A percentile compares a stretch with the other conserved stretches of the same genome.
phyloP scores from a whole-genome alignment of 345 rosid species.

The Clausena lansium region DNA sequence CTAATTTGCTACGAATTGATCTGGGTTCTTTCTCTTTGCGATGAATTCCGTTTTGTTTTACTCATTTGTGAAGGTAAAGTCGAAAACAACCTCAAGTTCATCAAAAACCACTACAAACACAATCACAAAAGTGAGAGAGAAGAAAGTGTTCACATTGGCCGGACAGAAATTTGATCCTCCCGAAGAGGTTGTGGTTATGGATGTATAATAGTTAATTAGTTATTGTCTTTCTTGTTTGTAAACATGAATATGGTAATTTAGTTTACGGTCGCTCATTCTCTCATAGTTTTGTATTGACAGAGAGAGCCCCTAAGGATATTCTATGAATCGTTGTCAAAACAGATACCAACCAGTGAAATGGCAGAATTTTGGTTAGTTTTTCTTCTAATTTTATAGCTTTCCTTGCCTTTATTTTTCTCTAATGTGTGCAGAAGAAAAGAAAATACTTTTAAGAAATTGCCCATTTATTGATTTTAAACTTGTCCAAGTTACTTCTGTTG shows the following conservation, averaged over 20 bases:
- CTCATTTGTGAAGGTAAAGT: conserved; percentile 52
- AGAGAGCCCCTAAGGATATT: conserved; percentile 95
- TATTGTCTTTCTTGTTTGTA: conserved; percentile 8
- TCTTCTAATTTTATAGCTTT: conserved; percentile 10
- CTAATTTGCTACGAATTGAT: conserved; percentile 7
- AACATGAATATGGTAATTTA: neutral
- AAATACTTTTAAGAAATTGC: neutral
- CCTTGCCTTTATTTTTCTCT: neutral
- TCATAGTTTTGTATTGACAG: conserved; percentile 36
- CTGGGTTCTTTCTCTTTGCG: neutral
- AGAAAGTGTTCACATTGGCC: conserved; percentile 77
- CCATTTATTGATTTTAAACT: neutral
- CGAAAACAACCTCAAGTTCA: conserved; percentile 44
- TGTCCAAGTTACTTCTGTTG: neutral
- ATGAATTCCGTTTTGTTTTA: conserved; percentile 22
- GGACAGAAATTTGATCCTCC: conserved; percentile 92
- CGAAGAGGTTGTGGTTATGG: conserved; percentile 79
- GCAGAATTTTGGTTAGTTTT: conserved; percentile 85
- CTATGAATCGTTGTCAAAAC: conserved; percentile 80
- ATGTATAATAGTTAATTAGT: conserved; percentile 2
- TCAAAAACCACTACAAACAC: conserved; percentile 50
- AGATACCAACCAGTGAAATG: conserved; percentile 88
- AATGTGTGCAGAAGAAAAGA: neutral
- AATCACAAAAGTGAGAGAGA: conserved; percentile 63
- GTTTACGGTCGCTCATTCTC: neutral